Base-by-base conservation (phyloP, 495 filamentous ascomycete species). In the Daldinia childiae region DNA sequence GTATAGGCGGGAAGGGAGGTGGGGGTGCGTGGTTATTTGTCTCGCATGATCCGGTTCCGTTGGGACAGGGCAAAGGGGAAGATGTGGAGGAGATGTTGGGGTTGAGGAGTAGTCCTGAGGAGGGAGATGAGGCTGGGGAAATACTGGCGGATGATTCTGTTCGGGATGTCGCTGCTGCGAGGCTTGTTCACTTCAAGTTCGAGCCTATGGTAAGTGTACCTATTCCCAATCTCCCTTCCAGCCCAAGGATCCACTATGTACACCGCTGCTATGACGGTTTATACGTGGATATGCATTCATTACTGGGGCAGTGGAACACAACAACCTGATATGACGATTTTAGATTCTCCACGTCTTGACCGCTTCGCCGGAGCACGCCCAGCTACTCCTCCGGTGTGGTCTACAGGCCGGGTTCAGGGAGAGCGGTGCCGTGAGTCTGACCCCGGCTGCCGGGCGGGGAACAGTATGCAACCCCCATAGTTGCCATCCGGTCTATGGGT, bases 261-360 rank as follows among this genome's bases (percentile, higher is more conserved):
- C 24, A 51, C 39, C 39, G 39, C 39, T 41, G n/a, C 39, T 48
- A 48, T 48, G 43, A 24, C 43, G 43, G 43, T 48, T 1, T 19
- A 11, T 48, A 21, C 1, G 17, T 17, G 43, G 19, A 48, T 24
- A 11, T 48, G 17, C 8, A 48, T 19, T 48, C 43, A 19, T 21
- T 19, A 48, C 43, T 48, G 43, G 43, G 17, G 43, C 43, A 48
- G 17, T 48, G 43, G n/a, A 48, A 21, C 17, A 24, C 12, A 4
- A n/a, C 3, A 14, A 24, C 17, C 6, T 48, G n/a, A 21, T 3
- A 8, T 14, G 9, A 48, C 1, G 6, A 11, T 48, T 9, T 24
- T 69, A 97, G 94, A 97, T 98, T 71, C 86, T 98, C 3, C 94
- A 98, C 69, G 84, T 98, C 48, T 84, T 95, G 72, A 87, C 93